Conservation (phyloP, 108 stramenopile genomes). For the Conticribra guillardii region DNA sequence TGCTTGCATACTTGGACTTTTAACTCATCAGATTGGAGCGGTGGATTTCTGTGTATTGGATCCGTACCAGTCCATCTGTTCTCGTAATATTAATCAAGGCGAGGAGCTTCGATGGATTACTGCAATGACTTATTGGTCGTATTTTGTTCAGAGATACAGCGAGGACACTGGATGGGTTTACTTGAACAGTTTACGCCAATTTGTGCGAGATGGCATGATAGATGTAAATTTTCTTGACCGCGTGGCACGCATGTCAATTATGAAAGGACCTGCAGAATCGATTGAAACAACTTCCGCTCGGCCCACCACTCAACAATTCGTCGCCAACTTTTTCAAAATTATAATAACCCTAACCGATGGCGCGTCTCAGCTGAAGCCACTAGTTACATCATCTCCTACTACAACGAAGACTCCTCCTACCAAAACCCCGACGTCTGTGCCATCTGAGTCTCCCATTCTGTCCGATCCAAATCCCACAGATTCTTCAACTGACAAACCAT, state of each 20-base stretch:
- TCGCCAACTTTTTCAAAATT: neutral
- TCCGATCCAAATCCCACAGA: neutral
- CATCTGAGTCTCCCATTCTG: neutral
- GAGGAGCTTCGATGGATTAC: conserved; percentile 21
- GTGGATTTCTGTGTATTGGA: conserved; percentile 15
- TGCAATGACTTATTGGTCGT: conserved; percentile 25
- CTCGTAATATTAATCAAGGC: conserved; percentile 7
- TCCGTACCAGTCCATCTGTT: conserved; percentile 17
- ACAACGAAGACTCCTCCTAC: too few relatives aligned
- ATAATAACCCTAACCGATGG: neutral
- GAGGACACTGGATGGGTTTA: neutral
- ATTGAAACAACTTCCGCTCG: neutral
- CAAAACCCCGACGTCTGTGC: neutral
- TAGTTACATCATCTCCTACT: too few relatives aligned
- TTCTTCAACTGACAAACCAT: neutral
- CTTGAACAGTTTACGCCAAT: neutral
- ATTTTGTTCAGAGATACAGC: conserved; percentile 14
- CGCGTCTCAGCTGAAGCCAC: neutral
- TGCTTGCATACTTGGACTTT: conserved; percentile 18
- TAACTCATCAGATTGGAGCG: conserved; percentile 13
- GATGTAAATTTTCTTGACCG: conserved; percentile 11
- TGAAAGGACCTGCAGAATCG: conserved; percentile 12
- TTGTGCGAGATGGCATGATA: conserved; percentile 24
- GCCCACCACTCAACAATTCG: conserved; percentile 2
- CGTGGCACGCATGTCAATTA: conserved; percentile 3